Conservation (phyloP, 208 protist species). For the Acanthamoeba quina region DNA sequence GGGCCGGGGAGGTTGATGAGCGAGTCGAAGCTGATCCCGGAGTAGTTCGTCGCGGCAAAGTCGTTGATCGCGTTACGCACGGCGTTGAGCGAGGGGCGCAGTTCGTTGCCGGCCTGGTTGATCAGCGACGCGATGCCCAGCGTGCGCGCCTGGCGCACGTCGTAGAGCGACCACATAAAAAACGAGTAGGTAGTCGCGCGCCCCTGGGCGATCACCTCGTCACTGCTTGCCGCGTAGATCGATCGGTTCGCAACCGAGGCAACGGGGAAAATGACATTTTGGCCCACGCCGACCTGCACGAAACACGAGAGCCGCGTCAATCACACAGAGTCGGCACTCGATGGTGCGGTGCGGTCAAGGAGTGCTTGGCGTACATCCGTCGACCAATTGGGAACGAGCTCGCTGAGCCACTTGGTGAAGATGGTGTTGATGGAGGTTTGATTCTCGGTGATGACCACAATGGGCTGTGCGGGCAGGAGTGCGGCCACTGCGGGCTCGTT, state of each 20-base stretch:
- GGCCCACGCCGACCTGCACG: neutral
- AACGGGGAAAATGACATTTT: neutral
- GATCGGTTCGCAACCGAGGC: neutral
- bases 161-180: neutral
- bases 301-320: neutral
- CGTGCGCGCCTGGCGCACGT: neutral
- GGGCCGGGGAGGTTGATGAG: neutral
- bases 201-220: neutral
- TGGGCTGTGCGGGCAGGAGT: neutral
- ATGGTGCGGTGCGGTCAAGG: neutral
- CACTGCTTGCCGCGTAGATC: neutral
- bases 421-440: neutral
- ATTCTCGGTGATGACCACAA: neutral
- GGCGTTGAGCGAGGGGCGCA: neutral
- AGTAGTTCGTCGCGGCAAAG: neutral
- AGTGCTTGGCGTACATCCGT: neutral
- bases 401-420: neutral
- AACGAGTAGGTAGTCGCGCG: neutral
- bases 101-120: neutral
- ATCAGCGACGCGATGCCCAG: conserved; percentile 10
- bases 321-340: neutral
- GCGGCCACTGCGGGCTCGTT: neutral
- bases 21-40: neutral
- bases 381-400: neutral
- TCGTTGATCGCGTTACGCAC: neutral